Evolutionary conservation across 2,329 filamentous ascomycete species (phyloP).

Genomic region (Elsinoe perseae): DNA sequence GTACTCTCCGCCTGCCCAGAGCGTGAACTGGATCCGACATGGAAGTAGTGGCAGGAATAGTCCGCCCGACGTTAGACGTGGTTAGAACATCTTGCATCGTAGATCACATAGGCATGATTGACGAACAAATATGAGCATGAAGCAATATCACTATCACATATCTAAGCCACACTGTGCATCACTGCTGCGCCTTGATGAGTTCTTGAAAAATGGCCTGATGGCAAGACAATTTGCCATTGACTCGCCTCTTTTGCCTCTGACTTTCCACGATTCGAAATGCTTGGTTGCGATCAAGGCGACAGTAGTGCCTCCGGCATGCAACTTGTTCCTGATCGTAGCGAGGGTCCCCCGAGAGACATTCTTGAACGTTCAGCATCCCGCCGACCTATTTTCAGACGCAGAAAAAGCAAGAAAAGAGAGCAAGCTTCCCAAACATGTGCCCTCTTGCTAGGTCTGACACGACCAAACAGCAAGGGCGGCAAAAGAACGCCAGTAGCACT

Average conservation of each 20-base stretch:
- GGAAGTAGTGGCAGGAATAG: neutral
- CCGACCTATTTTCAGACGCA: neutral
- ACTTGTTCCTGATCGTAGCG: neutral
- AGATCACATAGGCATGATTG: conserved; percentile 13
- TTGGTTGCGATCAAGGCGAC: conserved; percentile 1
- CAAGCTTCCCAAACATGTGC: neutral
- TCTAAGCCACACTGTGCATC: conserved; percentile 2
- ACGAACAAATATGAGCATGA: conserved; percentile 6
- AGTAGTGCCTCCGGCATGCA: neutral
- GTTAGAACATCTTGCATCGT: neutral
- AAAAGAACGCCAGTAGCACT: conserved; percentile 1
- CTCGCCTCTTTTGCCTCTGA: conserved; percentile 11
- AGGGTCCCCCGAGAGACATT: neutral
- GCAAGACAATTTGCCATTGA: conserved; percentile 10
- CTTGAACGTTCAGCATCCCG: no score
- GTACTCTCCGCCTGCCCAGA: neutral
- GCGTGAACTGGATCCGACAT: neutral
- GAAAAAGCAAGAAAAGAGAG: neutral
- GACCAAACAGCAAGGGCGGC: neutral
- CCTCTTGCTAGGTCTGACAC: neutral
- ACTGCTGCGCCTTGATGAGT: conserved; percentile 1
- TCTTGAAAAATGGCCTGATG: neutral
- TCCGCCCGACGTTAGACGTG: neutral
- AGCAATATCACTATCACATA: conserved; percentile 1
- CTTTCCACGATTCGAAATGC: neutral